phyloP scores from a whole-genome alignment of 805 yeast species.

The Maudiozyma barnettii region DNA sequence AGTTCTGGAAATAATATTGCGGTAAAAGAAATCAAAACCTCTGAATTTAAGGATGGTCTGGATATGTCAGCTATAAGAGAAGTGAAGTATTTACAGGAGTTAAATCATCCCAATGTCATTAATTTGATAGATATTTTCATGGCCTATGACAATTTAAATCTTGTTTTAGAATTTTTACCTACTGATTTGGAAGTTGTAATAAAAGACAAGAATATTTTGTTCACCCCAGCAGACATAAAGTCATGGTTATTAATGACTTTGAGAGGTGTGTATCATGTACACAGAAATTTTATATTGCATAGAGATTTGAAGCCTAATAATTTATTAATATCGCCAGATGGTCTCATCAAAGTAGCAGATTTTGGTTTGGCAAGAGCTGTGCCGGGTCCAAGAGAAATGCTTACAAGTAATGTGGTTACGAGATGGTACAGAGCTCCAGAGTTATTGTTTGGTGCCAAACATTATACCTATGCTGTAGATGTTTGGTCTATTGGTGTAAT shows the following conservation, averaged over 20 bases:
- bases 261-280: conserved; percentile 93
- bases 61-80: conserved; percentile 98
- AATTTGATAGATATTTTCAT: conserved; percentile 84
- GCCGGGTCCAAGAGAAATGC: conserved; percentile 63
- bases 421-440: conserved; percentile 98
- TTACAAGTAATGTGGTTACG: conserved; percentile 93
- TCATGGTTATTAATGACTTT: conserved; percentile 92
- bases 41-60: conserved; percentile 88
- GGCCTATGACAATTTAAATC: conserved; percentile 51
- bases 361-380: conserved; percentile 88
- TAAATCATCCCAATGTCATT: conserved; percentile 70
- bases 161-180: conserved; percentile 89
- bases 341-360: conserved; percentile 90
- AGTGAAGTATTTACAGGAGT: conserved; percentile 77
- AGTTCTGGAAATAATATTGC: conserved; percentile 54
- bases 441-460: conserved; percentile 74
- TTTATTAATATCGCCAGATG: conserved; percentile 74
- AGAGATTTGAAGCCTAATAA: conserved; percentile 93
- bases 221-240: conserved; percentile 80
- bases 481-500: conserved; percentile 95
- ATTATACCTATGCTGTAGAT: conserved; percentile 84
- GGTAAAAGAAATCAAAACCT: conserved; percentile 90
- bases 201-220: conserved; percentile 65
- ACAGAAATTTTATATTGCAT: conserved; percentile 80
- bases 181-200: conserved; percentile 85